Evolutionary conservation across 192 early-diverging fungal genomes (phyloP).

Genomic region (Chytriomyces confervae): DNA sequence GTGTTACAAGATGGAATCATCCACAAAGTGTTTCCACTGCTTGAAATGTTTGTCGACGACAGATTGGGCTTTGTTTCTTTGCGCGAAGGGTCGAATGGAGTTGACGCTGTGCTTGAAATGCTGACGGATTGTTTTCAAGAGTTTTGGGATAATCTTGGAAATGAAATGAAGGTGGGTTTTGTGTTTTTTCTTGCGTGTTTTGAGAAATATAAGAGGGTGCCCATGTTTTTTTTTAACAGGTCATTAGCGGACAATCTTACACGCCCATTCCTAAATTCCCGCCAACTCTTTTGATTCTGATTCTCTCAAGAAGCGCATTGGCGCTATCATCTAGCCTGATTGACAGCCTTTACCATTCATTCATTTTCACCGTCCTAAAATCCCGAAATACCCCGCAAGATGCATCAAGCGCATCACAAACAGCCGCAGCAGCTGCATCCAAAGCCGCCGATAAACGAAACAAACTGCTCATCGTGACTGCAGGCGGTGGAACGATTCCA

Average conservation of each 20-base stretch:
- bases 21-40: conserved; percentile 18
- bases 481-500: conserved; percentile 26
- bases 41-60: conserved; percentile 23
- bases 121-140: conserved; percentile 48
- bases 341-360: conserved; percentile 10
- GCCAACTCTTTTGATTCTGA: conserved; percentile 17
- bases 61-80: conserved; percentile 18
- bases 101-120: conserved; percentile 46
- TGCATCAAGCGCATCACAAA: not conserved
- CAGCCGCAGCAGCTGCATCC: not conserved
- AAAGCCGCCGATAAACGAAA: not conserved
- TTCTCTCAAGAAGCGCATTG: conserved; percentile 19
- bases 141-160: conserved; percentile 48
- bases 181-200: not conserved
- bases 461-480: conserved; percentile 33
- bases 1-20: conserved; percentile 14
- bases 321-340: conserved; percentile 1
- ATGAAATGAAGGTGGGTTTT: conserved; percentile 43
- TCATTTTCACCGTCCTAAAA: conserved; percentile 26
- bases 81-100: not conserved
- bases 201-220: not conserved
- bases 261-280: conserved; percentile 3
- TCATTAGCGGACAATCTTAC: conserved; percentile 26
- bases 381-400: not conserved
- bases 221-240: not conserved